A percentile compares a stretch with the other conserved stretches of the same genome.
phyloP scores from a whole-genome alignment of 306 rosid genomes.

The Quercus rubra region DNA sequence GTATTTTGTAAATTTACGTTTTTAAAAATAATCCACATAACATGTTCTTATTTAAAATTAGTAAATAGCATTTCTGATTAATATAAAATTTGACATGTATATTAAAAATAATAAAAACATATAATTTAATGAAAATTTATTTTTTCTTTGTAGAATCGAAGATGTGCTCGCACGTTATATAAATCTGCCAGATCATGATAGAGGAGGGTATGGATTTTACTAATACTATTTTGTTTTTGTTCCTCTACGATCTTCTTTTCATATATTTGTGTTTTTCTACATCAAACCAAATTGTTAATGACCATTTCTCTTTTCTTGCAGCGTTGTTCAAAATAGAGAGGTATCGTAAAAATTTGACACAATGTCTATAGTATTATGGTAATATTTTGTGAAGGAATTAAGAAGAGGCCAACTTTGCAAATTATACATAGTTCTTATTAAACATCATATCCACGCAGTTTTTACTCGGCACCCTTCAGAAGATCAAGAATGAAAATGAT shows the following conservation, averaged over 20 bases:
- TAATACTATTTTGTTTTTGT: not conserved
- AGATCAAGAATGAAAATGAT: slow-evolving; percentile 41
- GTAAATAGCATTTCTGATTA: too few species aligned
- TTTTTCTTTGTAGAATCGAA: slow-evolving; percentile 52
- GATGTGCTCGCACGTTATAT: slow-evolving; percentile 78
- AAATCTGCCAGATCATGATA: slow-evolving; percentile 71
- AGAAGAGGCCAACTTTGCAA: not conserved
- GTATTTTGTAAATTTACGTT: too few species aligned
- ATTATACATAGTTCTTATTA: not conserved
- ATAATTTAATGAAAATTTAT: too few species aligned
- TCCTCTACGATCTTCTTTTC: not conserved
- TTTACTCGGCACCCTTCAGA: slow-evolving; percentile 35
- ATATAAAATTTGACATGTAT: too few species aligned
- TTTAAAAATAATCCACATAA: too few species aligned
- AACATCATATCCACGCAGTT: slow-evolving; percentile 28
- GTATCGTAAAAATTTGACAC: slow-evolving; percentile 19
- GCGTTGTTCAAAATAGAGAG: slow-evolving; percentile 76
- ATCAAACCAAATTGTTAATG: not conserved
- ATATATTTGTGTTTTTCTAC: not conserved
- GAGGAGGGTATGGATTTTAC: slow-evolving; percentile 55
- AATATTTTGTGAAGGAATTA: too few species aligned
- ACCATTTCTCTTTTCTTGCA: slow-evolving; percentile 27
- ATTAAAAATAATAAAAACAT: too few species aligned
- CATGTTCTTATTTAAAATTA: too few species aligned
- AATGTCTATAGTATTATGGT: not conserved